Base-by-base conservation (phyloP, 2,329 filamentous ascomycete genomes). In the Teratosphaeria destructans region DNA sequence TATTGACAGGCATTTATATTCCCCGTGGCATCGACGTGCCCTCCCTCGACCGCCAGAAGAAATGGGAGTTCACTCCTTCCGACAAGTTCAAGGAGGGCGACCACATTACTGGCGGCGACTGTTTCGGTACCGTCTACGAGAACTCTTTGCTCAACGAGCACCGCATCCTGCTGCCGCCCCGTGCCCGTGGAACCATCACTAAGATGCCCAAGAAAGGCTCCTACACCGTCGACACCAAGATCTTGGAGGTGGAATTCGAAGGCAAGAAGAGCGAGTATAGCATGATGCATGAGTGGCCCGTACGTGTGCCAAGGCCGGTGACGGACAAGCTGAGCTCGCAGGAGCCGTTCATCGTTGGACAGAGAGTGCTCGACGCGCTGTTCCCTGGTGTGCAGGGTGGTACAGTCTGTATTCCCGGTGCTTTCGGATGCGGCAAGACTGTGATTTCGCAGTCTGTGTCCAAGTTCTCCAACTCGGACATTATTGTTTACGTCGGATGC, bases 211-310 rank as follows among this genome's bases (percentile, higher is more conserved):
- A 86, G 68, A 91, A 95, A 78, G 94, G 94, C 70, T 88, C 86
- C 75, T 99, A 96, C 78, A 96, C 90, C 3, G 92, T 99, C 37
- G 89, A 88, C 59, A 88, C 96, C 74, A 95, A 95, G 77, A 87
- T 99, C 64, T 81, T 99, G 71, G 93, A 96, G 77, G 83, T 97
- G 64, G 94, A 99, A 75, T 99, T 99, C 74, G 90, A 99, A 72
- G 94, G 94, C 72, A 90, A 91, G 79, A 95, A 93, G 82, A 88
- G 88, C 60, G 88, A 93, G 75, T 93, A 90, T 76, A 88, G 87
- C 74, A 97, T 99, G 94, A 96, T 97, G 92, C 94, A 99, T 78
- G 85, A 86, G 67, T 99, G 94, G 94, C 94, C 94, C 60, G 94
- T 97, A 71, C 92, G 94, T 82, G 94, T 95, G 57, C 92, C 94